phyloP scores from a whole-genome alignment of 2,329 filamentous ascomycete species.

The Pestalotiopsis sp. region DNA sequence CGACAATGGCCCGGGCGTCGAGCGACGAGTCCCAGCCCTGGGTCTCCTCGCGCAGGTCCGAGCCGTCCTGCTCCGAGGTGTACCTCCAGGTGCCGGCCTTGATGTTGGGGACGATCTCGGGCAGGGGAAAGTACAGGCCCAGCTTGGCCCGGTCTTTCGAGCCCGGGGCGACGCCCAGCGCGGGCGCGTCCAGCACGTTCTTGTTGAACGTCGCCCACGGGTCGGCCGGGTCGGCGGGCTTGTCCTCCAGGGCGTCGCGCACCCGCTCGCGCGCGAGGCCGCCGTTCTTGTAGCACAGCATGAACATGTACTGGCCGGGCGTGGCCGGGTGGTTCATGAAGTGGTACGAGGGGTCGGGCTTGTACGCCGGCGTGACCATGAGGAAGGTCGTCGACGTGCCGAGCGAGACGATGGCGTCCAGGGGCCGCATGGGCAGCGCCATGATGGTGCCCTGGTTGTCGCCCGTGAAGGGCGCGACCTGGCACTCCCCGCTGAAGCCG shows the following conservation, averaged over 20 bases:
- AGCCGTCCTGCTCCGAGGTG: conserved; percentile 59
- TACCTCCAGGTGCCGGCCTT: conserved; percentile 86
- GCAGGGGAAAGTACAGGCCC: conserved; percentile 92
- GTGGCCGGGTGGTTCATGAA: conserved; percentile 98
- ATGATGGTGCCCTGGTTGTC: conserved; percentile 97
- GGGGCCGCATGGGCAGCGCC: conserved; percentile 80
- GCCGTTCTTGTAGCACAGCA: conserved; percentile 99
- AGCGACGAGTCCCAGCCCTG: conserved; percentile 60
- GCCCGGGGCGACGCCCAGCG: conserved; percentile 63
- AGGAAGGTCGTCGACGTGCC: conserved; percentile 97
- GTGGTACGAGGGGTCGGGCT: conserved; percentile 88
- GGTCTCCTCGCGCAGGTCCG: conserved; percentile 43
- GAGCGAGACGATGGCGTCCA: conserved; percentile 92
- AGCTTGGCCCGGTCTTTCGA: conserved; percentile 69
- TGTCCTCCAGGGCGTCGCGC: conserved; percentile 78
- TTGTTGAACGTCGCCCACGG: conserved; percentile 84
- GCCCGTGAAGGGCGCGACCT: conserved; percentile 85
- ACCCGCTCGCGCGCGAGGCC: conserved; percentile 89
- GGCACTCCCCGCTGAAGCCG: conserved; percentile 75
- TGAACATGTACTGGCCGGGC: conserved; percentile 95
- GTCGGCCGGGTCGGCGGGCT: conserved; percentile 43
- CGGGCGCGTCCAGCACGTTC: conserved; percentile 67
- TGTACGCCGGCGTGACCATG: conserved; percentile 93
- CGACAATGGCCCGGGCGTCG: conserved; percentile 87
- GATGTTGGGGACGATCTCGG: conserved; percentile 94